These are phyloP conservation scores for Amaranthus hypochondriacus DNA, from an alignment of 148 eudicot genomes.

Conservation along the genomic window DNA sequence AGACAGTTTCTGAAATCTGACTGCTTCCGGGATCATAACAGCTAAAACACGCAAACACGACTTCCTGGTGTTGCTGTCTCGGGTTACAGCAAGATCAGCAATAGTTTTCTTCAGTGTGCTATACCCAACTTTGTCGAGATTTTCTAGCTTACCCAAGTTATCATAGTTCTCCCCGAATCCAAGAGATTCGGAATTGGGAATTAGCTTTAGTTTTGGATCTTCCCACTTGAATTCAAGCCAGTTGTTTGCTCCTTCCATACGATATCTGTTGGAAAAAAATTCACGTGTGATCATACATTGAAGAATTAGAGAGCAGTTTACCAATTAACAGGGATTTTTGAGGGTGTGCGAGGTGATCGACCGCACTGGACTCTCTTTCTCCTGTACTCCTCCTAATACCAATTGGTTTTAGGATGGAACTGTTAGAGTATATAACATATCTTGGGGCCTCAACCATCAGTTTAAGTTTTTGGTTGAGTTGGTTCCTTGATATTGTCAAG, in stretches of 20 bases:
- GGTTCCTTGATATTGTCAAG: too few species aligned
- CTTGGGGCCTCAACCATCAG: too few species aligned
- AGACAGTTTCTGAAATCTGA: constrained; percentile 10
- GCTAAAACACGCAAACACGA: neutral
- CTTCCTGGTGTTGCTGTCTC: neutral
- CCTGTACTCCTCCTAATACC: too few species aligned
- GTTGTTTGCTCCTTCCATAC: neutral
- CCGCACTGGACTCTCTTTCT: too few species aligned
- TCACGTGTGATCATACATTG: too few species aligned
- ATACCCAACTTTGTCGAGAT: neutral
- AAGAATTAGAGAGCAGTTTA: too few species aligned
- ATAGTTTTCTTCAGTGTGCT: neutral
- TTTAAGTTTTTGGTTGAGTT: too few species aligned
- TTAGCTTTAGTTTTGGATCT: neutral
- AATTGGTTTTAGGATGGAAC: too few species aligned
- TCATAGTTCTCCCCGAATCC: constrained; percentile 10
- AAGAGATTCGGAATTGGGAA: neutral
- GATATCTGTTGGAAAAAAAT: neutral
- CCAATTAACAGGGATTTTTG: too few species aligned
- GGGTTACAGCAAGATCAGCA: neutral
- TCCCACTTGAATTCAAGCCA: constrained; percentile 11
- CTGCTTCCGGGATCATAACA: constrained; percentile 10
- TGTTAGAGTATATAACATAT: too few species aligned
- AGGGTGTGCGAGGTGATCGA: too few species aligned
- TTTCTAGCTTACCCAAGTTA: constrained; percentile 4